Evolutionary conservation across 1,284 basidiomycete species (phyloP), one percentile per base, ranked within the genome.

Genomic region (Leccinum pachyderme): DNA sequence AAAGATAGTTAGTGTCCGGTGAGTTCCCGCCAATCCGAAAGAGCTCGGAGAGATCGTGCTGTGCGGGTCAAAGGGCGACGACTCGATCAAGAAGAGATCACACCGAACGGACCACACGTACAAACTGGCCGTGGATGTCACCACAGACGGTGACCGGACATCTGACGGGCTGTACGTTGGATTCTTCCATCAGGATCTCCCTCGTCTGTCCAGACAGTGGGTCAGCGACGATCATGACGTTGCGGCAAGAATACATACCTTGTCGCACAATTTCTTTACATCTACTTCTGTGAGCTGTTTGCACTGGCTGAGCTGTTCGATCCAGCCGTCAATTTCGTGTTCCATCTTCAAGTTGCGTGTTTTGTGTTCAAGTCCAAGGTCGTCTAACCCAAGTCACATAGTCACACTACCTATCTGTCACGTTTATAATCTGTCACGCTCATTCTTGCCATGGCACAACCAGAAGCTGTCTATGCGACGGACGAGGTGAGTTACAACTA

Each of bases 21-120:
- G 95, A 98, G 79, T 98, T 98, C 58, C 96, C 97, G 52, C 97
- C 96, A 72, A 99, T 99, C 54, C 95, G 90, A 80, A 99, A 99
- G 47, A 99, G 88, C 74, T 99, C 97, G 58, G 95, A 97, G 54
- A 99, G 88, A 79, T 99, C 97, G 76, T 98, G 95, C 95, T 98
- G 72, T 37, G 24, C 27, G 54, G 62, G 55, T 57, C 55, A 56
- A 62, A 35, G 44, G 15, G 15, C 43, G 49, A 58, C 43, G 49
- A 58, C 37, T 49, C 55, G 62, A 67, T 65, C 59, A 64, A 57
- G 41, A 35, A 33, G 52, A 54, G 59, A 58, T 61, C 59, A 64
- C 63, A 63, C 60, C 60, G 54, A 53, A 63, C 56, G 55, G 60
- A 59, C 57, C 48, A 54, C 46, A 91, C 95, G 80, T 75, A 98